Evolutionary conservation across 495 filamentous ascomycete species (phyloP), one percentile per base, ranked within the genome.

Genomic region (Pyrenula aspistea): DNA sequence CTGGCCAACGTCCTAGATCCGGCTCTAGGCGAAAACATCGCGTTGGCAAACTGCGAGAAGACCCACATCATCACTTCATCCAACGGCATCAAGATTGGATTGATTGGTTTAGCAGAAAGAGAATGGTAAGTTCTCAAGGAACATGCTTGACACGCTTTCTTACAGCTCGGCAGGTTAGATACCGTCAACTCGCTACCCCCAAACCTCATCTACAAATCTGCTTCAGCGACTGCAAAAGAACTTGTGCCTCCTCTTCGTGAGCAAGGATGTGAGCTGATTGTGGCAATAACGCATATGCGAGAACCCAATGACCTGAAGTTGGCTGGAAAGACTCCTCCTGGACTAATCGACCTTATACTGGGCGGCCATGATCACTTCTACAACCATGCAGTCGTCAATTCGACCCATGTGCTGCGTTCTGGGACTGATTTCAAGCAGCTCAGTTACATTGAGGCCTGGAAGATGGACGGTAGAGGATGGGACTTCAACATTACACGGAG

Each of bases 331-430:
- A 75, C 79, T 1, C 74, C 84, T 0, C 71, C 77, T 10, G 88
- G 85, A 0, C 65, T 85, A 12, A 83, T 95, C 23, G 91, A 96
- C 65, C 77, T 95, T 24, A 85, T 96, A 23, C 74, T 95, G 0
- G 89, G 91, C 49, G 91, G 91, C 2, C 91, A 95, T 61, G 91
- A 96, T 58, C 91, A 96, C 62, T 91, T 85, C 65, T 95, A 95
- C 61, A 75, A 74, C 25, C 89, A 95, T 66, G 74, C 77, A 49
- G 53, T 87, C 53, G 75, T 90, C 61, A 93, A 94, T 58, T 82
- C 83, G 12, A 83, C 79, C 2, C 89, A 96, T 62, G 75, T 94
- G 1, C 74, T 96, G 2, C 80, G 91, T 2, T 92, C 88, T 0
- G 89, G 91, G 0, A 86, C 81, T 21, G 91, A 96, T 65, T 96